Evolutionary conservation across 139 green algal genomes (phyloP), one percentile per base, ranked within the genome.

Genomic region (Gonium pectorale): DNA sequence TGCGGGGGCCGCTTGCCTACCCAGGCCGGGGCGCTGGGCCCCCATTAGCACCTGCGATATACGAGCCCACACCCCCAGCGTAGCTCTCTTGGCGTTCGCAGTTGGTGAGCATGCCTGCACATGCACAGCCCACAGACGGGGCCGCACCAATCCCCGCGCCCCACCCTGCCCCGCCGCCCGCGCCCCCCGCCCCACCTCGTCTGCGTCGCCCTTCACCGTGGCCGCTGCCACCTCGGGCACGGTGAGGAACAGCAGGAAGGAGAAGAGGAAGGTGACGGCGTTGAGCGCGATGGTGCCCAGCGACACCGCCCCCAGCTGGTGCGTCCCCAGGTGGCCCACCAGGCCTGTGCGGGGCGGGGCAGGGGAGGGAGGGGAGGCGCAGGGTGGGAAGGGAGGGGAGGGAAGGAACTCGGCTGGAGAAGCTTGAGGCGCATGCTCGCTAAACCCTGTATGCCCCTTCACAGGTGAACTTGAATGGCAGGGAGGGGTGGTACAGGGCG

Each of bases 241-340:
- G 17, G 89, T 94, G 8, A 94, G 87, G 66, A 94, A 93, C 9
- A 94, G 81, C 66, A 96, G 70, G 73, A 96, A 96, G 26, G 79
- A 89, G 81, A 96, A 96, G 9, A 95, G 84, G 43, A 93, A 93
- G 7, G 83, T 93, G 66, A 41, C 81, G 37, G 93, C 91, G 49
- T 90, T 92, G 41, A 91, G 86, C 0, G 88, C 70, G 0, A 93
- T 64, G n/a, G 89, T 91, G 41, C 83, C 92, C 2, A 96, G 67
- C 24, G 88, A 91, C 46, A 96, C 93, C 27, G 93, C 93, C 26
- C 87, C 88, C n/a, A 96, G 86, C 67, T 92, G 88, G 40, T 88
- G 67, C 0, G 91, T 93, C 29, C 93, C 93, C 38, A 95, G 44
- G 41, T 91, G 87, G 0, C 90, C 93, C 5, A 95, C 81, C 40